Conservation (phyloP, 116 monocot genomes). For the Dioscorea cayenensis region DNA sequence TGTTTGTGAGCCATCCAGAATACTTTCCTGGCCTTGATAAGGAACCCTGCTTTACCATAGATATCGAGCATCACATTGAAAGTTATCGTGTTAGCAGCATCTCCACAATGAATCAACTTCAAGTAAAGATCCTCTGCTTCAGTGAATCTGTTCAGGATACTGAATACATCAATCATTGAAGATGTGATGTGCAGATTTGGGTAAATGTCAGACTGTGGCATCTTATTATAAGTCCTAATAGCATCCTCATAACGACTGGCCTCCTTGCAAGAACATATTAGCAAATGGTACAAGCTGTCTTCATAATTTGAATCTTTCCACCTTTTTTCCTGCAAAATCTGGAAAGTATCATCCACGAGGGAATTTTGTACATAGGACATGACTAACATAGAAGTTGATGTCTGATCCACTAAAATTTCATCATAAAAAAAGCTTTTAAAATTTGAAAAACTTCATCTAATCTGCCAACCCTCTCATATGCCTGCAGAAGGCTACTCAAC, state of each 20-base stretch:
- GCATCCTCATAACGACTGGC: conserved; percentile 49
- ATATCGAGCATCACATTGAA: conserved; percentile 78
- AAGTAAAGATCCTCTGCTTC: conserved; percentile 72
- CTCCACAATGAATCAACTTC: conserved; percentile 45
- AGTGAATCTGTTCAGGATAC: conserved; percentile 38
- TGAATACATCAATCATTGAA: conserved; percentile 84
- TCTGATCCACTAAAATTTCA: conserved; percentile 56
- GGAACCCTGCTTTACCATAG: conserved; percentile 73
- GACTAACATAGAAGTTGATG: conserved; percentile 75
- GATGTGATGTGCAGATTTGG: conserved; percentile 73
- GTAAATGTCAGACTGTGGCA: conserved; percentile 34
- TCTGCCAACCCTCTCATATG: conserved; percentile 64
- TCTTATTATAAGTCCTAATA: conserved; percentile 49
- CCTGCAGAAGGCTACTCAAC: conserved; percentile 61
- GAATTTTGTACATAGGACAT: conserved; percentile 60
- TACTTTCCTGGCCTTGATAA: conserved; percentile 56
- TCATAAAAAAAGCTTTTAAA: conserved; percentile 57
- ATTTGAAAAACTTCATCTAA: conserved; percentile 36
- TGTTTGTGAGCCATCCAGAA: conserved; percentile 67
- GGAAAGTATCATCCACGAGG: conserved; percentile 56
- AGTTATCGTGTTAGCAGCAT: conserved; percentile 56
- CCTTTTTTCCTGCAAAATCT: conserved; percentile 45
- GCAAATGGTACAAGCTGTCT: conserved; percentile 79
- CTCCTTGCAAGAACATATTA: conserved; percentile 96
- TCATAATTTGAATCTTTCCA: conserved; percentile 76